A percentile compares a stretch with the other conserved stretches of the same genome.
Evolutionary conservation across 179 eudicot species (phyloP).

Genomic region (Pouteria campechiana): DNA sequence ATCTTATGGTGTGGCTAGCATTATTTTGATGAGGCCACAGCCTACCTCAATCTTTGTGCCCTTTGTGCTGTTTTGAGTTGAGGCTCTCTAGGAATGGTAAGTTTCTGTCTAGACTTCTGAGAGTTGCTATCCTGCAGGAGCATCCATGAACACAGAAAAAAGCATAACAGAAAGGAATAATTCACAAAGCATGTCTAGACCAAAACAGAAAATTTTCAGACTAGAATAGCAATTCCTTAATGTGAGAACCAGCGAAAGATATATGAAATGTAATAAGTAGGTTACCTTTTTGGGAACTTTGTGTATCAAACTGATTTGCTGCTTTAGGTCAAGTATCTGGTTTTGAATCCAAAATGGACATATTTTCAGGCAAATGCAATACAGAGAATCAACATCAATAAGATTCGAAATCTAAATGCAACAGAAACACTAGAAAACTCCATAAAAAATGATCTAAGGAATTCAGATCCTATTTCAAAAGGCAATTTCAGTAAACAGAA

Average conservation of each 20-base stretch:
- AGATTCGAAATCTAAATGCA: too few relatives aligned
- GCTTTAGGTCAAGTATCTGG: constrained; percentile 73
- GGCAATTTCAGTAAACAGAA: constrained; percentile 1
- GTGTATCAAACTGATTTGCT: constrained; percentile 45
- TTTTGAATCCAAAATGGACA: too few relatives aligned
- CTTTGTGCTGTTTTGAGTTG: constrained; percentile 50
- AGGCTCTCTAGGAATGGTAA: constrained; percentile 58
- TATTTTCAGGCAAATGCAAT: too few relatives aligned
- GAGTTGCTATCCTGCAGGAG: constrained; percentile 17
- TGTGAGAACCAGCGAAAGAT: neutral
- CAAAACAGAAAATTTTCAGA: neutral
- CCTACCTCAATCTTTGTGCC: constrained; percentile 50
- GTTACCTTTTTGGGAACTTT: constrained; percentile 50
- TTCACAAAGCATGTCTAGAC: too few relatives aligned
- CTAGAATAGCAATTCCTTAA: neutral
- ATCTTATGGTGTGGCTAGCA: neutral
- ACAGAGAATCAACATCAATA: too few relatives aligned
- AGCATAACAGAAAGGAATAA: too few relatives aligned
- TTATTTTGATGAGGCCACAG: neutral
- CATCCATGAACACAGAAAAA: too few relatives aligned
- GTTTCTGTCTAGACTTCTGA: constrained; percentile 20
- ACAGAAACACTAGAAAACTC: too few relatives aligned
- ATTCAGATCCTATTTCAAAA: too few relatives aligned
- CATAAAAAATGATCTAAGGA: too few relatives aligned
- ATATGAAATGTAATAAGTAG: constrained; percentile 1